Base-by-base conservation (phyloP, 352 stramenopile genomes). In the Phytophthora hibernalis region DNA sequence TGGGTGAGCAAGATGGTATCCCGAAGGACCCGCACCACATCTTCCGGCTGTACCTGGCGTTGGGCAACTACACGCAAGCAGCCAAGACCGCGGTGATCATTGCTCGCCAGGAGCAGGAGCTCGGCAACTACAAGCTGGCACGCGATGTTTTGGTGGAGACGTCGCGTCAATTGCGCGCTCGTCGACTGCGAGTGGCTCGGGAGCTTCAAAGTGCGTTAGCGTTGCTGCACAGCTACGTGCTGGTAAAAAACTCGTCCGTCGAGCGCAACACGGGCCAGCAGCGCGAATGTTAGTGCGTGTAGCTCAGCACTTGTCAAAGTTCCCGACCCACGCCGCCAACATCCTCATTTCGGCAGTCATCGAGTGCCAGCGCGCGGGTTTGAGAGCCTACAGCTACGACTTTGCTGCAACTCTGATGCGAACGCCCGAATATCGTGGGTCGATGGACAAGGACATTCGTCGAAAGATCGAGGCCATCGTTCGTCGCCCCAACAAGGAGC, bases 381-480 rank as follows among this genome's bases (percentile, higher is more conserved):
- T 98, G 37, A 92, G 96, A 47, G 82, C 89, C 16, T 90, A 82
- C 61, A 95, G 91, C 65, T 98, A 97, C 71, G 92, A 98, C 61
- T 98, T 96, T 71, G 95, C 95, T 7, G 93, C 82, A 16, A 93
- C 83, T 35, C 82, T 98, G 47, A 97, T 98, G 91, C 79, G 83
- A 15, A 70, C 69, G 24, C 89, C 90, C 12, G 92, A 98, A 68
- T 88, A 98, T 68, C 88, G 92, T 52, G 90, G 81, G 54, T 81
- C 77, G 13, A 96, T 96, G 59, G 89, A 96, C 77, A 95, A 93
- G 54, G 85, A 96, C 51, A 96, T 96, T 66, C 91, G 91, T 65
- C 90, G 87, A 58, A 98, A 98, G 74, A 98, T 98, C 64, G 93
- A 98, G 76, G 87, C 90, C 15, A 98, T 98, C 48, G 92, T 98